Evolutionary conservation across 768 basidiomycete species (phyloP), one percentile per base, ranked within the genome.

Genomic region (Crassisporium funariophilum): DNA sequence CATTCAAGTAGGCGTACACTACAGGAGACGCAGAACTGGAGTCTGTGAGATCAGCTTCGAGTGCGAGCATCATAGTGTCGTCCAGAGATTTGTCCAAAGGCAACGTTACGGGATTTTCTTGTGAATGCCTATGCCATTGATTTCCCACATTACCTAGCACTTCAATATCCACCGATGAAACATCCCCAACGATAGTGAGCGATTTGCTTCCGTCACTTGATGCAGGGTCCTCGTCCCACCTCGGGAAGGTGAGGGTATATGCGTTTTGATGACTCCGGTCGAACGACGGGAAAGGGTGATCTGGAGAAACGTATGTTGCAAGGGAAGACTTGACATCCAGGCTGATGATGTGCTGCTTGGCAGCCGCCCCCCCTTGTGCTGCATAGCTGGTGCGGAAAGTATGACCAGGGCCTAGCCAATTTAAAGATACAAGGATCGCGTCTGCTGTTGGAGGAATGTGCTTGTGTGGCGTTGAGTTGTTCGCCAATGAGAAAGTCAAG

Each of bases 1-100:
- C 89, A 44, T 83, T 88, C 9, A 87, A 74, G 63, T 88, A 91
- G 2, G 80, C 83, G 60, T 82, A 90, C 64, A 90, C 66, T 45
- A 89, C 71, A 0, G 89, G 89, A 10, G 62, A 63, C 10, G 53
- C 57, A 8, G 68, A 60, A 33, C 71, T 67, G 7, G 62, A 52
- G 47, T 76, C 75, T 12, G 86, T 88, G 41, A 91, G 59, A 60
- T 91, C 89, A 4, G 80, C 60, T 33, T 80, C 82, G 31, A 91
- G 70, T 4, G 78, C 80, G 13, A 89, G 57, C 3, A 89, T 69
- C 12, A 82, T 68, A 3, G 88, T 89, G 58, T 91, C 90, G 19
- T 86, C 79, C 65, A 77, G 73, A 31, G 83, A 78, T 43, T 78
- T 77, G 50, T 86, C 84, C 24, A 91, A 65, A 1, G 90, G 89